Conservation (phyloP, 768 basidiomycete species). For the Kwoniella sp. region DNA sequence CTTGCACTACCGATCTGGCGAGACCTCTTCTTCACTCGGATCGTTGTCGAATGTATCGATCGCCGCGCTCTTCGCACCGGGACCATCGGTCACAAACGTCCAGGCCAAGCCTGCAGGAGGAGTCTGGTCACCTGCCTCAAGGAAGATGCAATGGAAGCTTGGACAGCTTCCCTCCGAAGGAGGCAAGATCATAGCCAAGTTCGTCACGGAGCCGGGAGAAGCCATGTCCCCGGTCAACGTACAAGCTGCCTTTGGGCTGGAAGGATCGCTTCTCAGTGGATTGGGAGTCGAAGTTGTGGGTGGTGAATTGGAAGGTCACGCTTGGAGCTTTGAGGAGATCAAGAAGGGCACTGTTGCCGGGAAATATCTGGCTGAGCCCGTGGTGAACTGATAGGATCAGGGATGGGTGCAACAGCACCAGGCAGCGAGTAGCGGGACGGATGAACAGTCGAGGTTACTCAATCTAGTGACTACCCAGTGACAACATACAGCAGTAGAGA, state of each 20-base stretch:
- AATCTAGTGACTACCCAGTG: too few relatives aligned
- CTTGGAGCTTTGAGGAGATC: conserved; percentile 47
- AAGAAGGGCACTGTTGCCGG: conserved; percentile 50
- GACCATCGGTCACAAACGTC: conserved; percentile 49
- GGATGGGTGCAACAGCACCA: background rate
- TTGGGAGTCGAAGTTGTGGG: conserved; percentile 55
- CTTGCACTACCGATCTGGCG: conserved; percentile 52
- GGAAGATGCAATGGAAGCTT: conserved; percentile 52
- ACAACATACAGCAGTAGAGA: too few relatives aligned
- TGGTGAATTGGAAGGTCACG: conserved; percentile 11
- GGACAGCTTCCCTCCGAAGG: conserved; percentile 23
- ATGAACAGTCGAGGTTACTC: too few relatives aligned
- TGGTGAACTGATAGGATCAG: conserved; percentile 2
- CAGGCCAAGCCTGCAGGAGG: conserved; percentile 58
- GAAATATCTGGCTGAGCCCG: conserved; percentile 52
- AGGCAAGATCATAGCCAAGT: conserved; percentile 57
- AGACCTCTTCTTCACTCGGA: conserved; percentile 20
- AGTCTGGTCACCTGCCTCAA: conserved; percentile 48
- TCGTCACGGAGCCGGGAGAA: conserved; percentile 42
- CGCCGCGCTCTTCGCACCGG: conserved; percentile 49
- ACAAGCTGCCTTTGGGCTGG: conserved; percentile 50
- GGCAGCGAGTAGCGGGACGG: background rate
- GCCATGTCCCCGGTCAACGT: conserved; percentile 47
- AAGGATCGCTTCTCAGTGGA: conserved; percentile 51
- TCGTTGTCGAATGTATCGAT: conserved; percentile 49